Evolutionary conservation across 805 yeast species (phyloP).

Genomic region (Metschnikowia reukaufii): DNA sequence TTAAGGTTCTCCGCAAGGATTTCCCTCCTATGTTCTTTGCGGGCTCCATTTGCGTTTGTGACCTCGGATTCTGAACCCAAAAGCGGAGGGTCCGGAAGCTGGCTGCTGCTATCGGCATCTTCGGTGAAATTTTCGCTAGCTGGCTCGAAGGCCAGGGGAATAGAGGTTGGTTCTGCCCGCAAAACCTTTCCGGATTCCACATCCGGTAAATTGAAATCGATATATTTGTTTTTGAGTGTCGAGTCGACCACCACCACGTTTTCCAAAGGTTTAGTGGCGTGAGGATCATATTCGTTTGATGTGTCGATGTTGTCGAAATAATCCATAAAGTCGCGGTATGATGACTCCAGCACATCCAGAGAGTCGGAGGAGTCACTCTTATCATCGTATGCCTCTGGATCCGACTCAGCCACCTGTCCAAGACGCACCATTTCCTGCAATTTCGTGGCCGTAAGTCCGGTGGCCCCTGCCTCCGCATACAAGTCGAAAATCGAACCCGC

Average conservation of each 20-base stretch:
- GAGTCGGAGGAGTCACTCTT: constrained; percentile 13
- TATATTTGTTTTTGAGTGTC: background rate
- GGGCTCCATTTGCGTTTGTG: constrained; percentile 18
- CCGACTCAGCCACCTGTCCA: constrained; percentile 10
- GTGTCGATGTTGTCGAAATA: constrained; percentile 29
- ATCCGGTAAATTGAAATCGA: background rate
- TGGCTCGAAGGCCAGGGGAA: background rate
- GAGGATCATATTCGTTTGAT: constrained; percentile 21
- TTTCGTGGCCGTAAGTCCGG: constrained; percentile 29
- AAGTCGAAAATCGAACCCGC: constrained; percentile 44
- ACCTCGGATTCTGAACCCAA: constrained; percentile 14
- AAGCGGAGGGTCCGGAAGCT: background rate
- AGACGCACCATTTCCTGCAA: constrained; percentile 17
- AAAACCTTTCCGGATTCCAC: constrained; percentile 1
- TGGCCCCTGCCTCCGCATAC: constrained; percentile 32
- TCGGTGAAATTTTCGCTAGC: too few species aligned
- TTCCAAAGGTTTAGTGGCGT: constrained; percentile 11
- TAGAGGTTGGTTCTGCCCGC: constrained; percentile 4
- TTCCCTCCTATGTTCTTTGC: constrained; percentile 26
- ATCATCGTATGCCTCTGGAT: constrained; percentile 14
- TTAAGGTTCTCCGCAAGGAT: constrained; percentile 19
- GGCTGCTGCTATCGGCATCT: background rate
- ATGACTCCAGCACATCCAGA: constrained; percentile 13
- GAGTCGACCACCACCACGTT: constrained; percentile 6
- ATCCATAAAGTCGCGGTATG: constrained; percentile 21